These are phyloP conservation scores for Dryas integrifolia DNA, from an alignment of 331 rosid genomes.

Conservation along the genomic window DNA sequence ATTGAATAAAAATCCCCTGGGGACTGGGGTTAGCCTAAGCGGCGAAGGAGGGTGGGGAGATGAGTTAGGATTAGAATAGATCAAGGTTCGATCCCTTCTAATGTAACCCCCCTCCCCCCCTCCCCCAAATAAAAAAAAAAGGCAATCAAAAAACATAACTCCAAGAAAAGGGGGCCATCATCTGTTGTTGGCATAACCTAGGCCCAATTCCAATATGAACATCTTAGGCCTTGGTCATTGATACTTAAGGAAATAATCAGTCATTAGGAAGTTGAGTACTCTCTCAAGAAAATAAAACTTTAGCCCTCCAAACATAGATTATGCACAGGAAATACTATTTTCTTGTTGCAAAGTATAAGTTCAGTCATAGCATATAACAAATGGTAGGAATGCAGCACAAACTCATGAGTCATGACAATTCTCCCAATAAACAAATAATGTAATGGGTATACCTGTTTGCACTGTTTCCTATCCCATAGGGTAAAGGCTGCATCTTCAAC, in stretches of 20 bases:
- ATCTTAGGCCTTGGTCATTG: not conserved
- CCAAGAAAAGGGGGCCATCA: not conserved
- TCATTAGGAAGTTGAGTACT: not conserved
- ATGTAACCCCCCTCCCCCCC: too few relatives aligned
- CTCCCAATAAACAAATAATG: not conserved
- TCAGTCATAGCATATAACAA: not conserved
- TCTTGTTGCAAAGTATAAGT: not conserved
- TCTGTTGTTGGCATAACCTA: not conserved
- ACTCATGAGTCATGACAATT: not conserved
- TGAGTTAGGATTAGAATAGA: too few relatives aligned
- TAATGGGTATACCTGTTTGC: constrained; percentile 54
- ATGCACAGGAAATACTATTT: not conserved
- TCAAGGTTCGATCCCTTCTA: too few relatives aligned
- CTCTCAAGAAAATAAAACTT: not conserved
- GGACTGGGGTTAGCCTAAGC: too few relatives aligned
- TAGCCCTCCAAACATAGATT: not conserved
- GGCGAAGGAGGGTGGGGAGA: too few relatives aligned
- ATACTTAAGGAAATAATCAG: not conserved
- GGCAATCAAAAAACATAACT: too few relatives aligned
- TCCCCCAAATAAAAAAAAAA: too few relatives aligned
- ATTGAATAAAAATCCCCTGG: not conserved
- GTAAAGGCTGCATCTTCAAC: constrained; percentile 56
- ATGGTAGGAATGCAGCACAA: constrained; percentile 1
- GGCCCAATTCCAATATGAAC: not conserved
- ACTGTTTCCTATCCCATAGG: constrained; percentile 62